Evolutionary conservation across 208 protist species (phyloP), one percentile per base, ranked within the genome.

Genomic region (Crithidia expoeki): DNA sequence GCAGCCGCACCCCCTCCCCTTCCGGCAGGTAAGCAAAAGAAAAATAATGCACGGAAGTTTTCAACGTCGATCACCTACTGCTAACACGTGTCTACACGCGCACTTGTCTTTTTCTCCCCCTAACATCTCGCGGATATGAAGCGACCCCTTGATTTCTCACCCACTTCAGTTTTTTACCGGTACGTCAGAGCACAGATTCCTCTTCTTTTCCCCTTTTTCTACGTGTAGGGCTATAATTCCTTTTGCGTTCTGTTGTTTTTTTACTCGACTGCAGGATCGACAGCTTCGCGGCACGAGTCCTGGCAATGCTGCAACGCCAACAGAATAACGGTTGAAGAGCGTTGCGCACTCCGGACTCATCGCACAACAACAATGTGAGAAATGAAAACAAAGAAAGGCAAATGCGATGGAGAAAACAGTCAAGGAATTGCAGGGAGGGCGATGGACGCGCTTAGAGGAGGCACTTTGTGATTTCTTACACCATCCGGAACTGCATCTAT

Each of bases 91-190:
- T 4, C 4, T 21, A 56, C 14, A 36, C 1, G 17, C 21, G 49
- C 57, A 33, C n/a, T 49, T 60, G 59, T 74, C 52, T 67, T 28
- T 57, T 47, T 74, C 28, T 52, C 47, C 47, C 28, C 58, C 55
- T 49, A 32, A n/a, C n/a, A 19, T 64, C 38, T 32, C 44, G 33
- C 59, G 59, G 59, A 65, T 65, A 65, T 65, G 59, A 65, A 65
- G 59, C 59, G 44, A 52, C 59, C 59, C 6, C 30, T 27, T 65
- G 59, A 65, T 55, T 55, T 53, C 59, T 65, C 59, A 55, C 46
- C 59, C 44, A 30, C 32, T 49, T 62, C 30, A 4, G 16, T 49
- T 49, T 50, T 50, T 34, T 46, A 34, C 21, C 2, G 2, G 7
- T 28, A 55, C 30, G 3, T 25, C 33, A 28, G 19, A 23, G 5